Evolutionary conservation across 441 rosid species (phyloP), one percentile per base, ranked within the genome.

Genomic region (Geranium incanum): DNA sequence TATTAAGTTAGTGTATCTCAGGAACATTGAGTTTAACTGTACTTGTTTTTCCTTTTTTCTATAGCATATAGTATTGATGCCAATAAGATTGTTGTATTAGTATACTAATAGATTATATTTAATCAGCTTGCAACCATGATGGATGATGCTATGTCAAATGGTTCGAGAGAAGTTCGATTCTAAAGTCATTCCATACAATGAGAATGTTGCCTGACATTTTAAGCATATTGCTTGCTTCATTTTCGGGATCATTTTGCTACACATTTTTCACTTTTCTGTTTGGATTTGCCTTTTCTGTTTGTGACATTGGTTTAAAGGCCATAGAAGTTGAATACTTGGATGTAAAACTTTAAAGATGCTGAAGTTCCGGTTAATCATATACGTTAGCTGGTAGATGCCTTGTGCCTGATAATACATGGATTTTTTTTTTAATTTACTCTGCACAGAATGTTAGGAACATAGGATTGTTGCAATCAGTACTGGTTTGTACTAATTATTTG

Each of bases 131-230:
- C 57, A 48, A 48, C 57, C 11, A 48, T 48, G 57, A 48, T 48
- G 57, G 57, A 48, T 48, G 57, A 48, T 48, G 57, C 57, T 11
- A 57, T 77, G 55, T 68, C 57, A 28, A 50, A 66, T 43, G 33
- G 33, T 28, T 28, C 43, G 0, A 38, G 33, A 73, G 71, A 67
- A 74, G 72, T 66, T 78, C 36, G 72, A 68, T 75, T 75, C 43
- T 39, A 39, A 7, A 39, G 43, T 39, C 6, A 8, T 39, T 39
- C 43, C 43, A 39, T 39, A 39, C 43, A 39, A 7, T 4, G 43
- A 39, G 57, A 11, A 11, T 48, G 57, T 48, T 28, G 33, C 33
- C 33, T 28, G 33, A 28, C 33, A 28, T 28, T 2, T 28, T 48
- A 48, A 48, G 9, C 1, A 1, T 28, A 48, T 48, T 48, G 57